phyloP scores from a whole-genome alignment of 257 asterid species.

The Cruciata laevipes region DNA sequence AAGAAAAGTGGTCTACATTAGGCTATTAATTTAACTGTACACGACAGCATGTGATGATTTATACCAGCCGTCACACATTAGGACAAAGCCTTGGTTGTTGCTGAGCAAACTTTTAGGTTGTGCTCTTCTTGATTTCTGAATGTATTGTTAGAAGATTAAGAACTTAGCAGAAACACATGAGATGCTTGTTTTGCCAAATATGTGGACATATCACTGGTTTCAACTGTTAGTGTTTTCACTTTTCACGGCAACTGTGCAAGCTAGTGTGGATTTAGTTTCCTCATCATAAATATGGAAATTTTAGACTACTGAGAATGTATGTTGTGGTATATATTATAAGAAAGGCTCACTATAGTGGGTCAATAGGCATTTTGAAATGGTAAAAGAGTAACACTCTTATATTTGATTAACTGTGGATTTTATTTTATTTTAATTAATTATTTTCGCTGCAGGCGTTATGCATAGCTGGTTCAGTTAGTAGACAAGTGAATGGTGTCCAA shows the following conservation, averaged over 20 bases:
- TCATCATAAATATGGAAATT: background rate
- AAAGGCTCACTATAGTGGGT: background rate
- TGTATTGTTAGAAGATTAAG: background rate
- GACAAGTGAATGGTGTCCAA: conserved; percentile 84
- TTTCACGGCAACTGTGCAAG: background rate
- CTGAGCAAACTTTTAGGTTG: too few species aligned
- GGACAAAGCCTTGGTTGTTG: too few species aligned
- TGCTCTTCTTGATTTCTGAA: too few species aligned
- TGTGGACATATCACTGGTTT: background rate
- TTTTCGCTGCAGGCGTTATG: conserved; percentile 60
- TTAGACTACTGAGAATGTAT: background rate
- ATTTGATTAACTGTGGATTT: background rate
- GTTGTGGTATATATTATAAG: background rate
- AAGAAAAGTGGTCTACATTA: too few species aligned
- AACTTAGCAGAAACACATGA: background rate
- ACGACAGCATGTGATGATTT: too few species aligned
- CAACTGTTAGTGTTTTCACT: background rate
- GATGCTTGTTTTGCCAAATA: background rate
- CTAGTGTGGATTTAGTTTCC: background rate
- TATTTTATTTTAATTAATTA: background rate
- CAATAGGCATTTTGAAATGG: background rate
- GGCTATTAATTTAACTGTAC: too few species aligned
- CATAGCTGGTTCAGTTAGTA: conserved; percentile 43
- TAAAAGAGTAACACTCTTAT: background rate
- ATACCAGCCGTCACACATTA: too few species aligned